Conservation (phyloP, 1,284 basidiomycete species). For the Melampsora larici-populina region DNA sequence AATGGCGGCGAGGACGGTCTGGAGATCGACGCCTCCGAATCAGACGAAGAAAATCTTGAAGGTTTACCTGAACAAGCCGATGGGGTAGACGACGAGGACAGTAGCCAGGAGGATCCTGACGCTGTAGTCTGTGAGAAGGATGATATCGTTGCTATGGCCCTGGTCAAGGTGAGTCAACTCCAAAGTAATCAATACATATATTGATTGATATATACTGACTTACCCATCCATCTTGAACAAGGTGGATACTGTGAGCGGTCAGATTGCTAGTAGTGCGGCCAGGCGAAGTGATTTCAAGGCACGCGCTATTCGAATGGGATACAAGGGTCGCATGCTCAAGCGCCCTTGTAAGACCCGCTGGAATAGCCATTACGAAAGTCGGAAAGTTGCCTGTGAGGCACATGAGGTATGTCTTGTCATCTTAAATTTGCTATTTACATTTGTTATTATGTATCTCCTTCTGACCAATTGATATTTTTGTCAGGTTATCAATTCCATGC, state of each 20-base stretch:
- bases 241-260: not conserved
- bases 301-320: not conserved
- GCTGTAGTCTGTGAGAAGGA: too few species aligned
- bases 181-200: not conserved
- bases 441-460: not conserved
- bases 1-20: too few species aligned
- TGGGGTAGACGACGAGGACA: too few species aligned
- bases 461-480: not conserved
- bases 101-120: too few species aligned
- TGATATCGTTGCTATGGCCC: too few species aligned
- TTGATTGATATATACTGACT: too few species aligned
- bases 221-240: not conserved
- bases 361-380: constrained; percentile 5
- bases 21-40: too few species aligned
- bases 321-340: too few species aligned
- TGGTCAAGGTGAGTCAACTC: not conserved
- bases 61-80: too few species aligned
- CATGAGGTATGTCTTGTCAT: not conserved
- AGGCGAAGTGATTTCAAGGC: not conserved
- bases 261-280: not conserved
- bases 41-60: too few species aligned
- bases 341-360: not conserved
- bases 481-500: not conserved
- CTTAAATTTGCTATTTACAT: too few species aligned
- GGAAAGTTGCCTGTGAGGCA: not conserved